Percentiles rank a stretch among this genome's conserved stretches.
phyloP scores from a whole-genome alignment of 306 rosid genomes.

The Corylus americana region DNA sequence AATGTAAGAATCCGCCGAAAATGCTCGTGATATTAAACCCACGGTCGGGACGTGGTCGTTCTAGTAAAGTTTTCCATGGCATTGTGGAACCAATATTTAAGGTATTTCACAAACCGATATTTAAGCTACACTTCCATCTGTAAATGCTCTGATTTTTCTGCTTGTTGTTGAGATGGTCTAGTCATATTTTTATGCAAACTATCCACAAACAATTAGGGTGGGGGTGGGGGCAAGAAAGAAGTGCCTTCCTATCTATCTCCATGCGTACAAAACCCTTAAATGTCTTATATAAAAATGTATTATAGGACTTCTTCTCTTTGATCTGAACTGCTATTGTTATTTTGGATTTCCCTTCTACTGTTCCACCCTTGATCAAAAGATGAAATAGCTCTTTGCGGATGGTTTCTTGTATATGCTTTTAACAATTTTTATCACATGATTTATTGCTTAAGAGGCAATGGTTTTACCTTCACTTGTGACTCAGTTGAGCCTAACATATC shows the following conservation, averaged over 20 bases:
- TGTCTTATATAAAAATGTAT: not conserved
- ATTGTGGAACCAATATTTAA: constrained; percentile 88
- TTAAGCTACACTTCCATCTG: constrained; percentile 14
- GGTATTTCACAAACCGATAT: constrained; percentile 45
- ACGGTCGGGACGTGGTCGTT: constrained; percentile 93
- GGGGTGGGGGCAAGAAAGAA: not conserved
- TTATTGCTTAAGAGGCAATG: not conserved
- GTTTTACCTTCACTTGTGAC: not conserved
- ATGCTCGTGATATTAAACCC: constrained; percentile 98
- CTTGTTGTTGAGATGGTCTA: constrained; percentile 14
- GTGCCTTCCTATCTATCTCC: not conserved
- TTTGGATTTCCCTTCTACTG: not conserved
- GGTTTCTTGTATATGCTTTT: not conserved
- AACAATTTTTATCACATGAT: not conserved
- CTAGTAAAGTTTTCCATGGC: constrained; percentile 86
- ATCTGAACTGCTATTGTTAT: not conserved
- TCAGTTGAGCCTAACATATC: not conserved
- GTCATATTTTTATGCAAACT: constrained; percentile 6
- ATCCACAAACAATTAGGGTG: not conserved
- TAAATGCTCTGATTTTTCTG: constrained; percentile 13
- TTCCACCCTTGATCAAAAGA: not conserved
- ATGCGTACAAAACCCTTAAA: not conserved
- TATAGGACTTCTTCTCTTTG: not conserved
- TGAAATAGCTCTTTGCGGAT: not conserved
- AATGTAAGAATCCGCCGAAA: constrained; percentile 90